phyloP scores from a whole-genome alignment of 352 stramenopile species.

The Albugo laibachii region DNA sequence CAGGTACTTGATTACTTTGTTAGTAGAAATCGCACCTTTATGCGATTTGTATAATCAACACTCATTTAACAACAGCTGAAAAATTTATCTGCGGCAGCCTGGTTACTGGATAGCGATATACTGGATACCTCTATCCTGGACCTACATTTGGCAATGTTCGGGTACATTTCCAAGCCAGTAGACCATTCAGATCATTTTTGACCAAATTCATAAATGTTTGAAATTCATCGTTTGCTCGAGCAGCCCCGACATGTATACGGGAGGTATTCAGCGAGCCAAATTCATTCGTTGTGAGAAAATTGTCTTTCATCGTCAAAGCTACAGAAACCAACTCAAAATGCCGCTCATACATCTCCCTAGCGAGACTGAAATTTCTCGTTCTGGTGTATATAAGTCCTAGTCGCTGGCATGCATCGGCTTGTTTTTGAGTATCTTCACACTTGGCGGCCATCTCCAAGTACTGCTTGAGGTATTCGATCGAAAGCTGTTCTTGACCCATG shows the following conservation, averaged over 20 bases:
- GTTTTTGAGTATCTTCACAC: conserved; percentile 66
- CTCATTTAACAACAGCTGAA: too few species aligned
- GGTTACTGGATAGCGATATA: too few species aligned
- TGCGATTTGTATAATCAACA: too few species aligned
- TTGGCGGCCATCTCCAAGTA: conserved; percentile 61
- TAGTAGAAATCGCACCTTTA: too few species aligned
- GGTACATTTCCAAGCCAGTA: conserved; percentile 67
- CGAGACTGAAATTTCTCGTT: conserved; percentile 54
- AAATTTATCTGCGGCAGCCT: too few species aligned
- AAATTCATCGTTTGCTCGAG: conserved; percentile 53
- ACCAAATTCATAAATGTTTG: conserved; percentile 31
- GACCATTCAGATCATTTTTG: conserved; percentile 38
- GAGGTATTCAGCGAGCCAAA: conserved; percentile 30
- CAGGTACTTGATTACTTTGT: too few species aligned
- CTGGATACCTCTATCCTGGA: too few species aligned
- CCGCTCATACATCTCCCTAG: conserved; percentile 78
- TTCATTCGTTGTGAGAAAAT: conserved; percentile 10
- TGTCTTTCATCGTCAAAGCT: conserved; percentile 12
- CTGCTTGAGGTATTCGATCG: conserved; percentile 77
- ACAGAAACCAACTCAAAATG: conserved; percentile 72
- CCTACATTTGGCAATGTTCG: conserved; percentile 16
- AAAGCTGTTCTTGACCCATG: conserved; percentile 52
- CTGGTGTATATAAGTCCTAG: conserved; percentile 75
- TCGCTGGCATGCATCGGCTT: conserved; percentile 68
- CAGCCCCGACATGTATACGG: conserved; percentile 42